Evolutionary conservation across 495 filamentous ascomycete species (phyloP).

Genomic region (Opeltia flavorubescens): DNA sequence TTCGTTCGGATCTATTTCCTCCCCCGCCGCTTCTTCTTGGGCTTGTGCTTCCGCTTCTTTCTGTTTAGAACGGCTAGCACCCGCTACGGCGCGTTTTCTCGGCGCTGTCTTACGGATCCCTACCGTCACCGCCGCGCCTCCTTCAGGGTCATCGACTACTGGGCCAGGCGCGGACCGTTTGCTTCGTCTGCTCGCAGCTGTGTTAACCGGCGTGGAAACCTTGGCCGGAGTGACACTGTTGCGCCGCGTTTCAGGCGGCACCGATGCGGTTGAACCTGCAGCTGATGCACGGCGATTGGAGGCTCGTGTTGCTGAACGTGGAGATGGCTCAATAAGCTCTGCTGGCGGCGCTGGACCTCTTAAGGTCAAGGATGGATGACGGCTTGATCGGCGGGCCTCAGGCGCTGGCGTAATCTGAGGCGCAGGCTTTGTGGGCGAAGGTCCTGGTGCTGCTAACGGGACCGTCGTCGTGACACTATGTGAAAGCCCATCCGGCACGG

Average conservation of each 20-base stretch:
- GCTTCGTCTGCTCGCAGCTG: slow-evolving; percentile 33
- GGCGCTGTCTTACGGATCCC: slow-evolving; percentile 71
- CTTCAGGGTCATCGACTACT: slow-evolving; percentile 54
- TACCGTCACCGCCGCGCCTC: slow-evolving; percentile 60
- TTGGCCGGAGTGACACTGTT: slow-evolving; percentile 37
- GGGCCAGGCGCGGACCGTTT: slow-evolving; percentile 69
- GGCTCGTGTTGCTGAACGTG: slow-evolving; percentile 13
- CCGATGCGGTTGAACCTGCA: slow-evolving; percentile 16
- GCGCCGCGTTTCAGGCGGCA: slow-evolving; percentile 25
- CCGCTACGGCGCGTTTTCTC: slow-evolving; percentile 37
- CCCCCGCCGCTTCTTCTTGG: slow-evolving; percentile 49
- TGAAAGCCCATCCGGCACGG: slow-evolving; percentile 24
- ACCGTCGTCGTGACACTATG: slow-evolving; percentile 13
- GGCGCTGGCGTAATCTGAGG: slow-evolving; percentile 13
- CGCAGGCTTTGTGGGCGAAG: slow-evolving; percentile 12
- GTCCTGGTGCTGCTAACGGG: slow-evolving; percentile 19
- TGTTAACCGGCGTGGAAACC: slow-evolving; percentile 33
- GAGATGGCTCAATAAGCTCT: slow-evolving; percentile 3
- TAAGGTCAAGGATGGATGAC: slow-evolving; percentile 15
- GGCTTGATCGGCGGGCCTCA: slow-evolving; percentile 9
- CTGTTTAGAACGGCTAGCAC: slow-evolving; percentile 21
- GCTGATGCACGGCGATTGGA: slow-evolving; percentile 21
- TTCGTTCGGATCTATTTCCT: slow-evolving; percentile 77
- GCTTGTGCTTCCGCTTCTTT: slow-evolving; percentile 31
- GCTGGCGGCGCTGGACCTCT: slow-evolving; percentile 15